Evolutionary conservation across 495 filamentous ascomycete genomes (phyloP).

Genomic region (Xylaria telfairii): DNA sequence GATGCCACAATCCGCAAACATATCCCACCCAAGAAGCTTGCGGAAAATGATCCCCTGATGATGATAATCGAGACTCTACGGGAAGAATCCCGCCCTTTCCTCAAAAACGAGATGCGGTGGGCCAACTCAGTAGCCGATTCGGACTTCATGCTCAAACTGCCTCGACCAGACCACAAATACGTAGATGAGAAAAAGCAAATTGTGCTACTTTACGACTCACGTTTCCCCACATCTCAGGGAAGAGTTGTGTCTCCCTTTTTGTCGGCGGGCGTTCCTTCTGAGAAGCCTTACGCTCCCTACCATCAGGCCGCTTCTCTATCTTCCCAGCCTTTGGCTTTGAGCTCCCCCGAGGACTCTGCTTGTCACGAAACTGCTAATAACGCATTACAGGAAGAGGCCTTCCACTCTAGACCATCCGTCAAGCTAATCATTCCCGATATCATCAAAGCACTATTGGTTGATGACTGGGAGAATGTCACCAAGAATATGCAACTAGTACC

Average conservation of each 20-base stretch:
- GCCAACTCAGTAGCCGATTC: not conserved
- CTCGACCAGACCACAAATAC: constrained; percentile 35
- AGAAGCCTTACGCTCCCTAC: constrained; percentile 25
- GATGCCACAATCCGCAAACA: not conserved
- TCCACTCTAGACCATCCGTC: constrained; percentile 78
- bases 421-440: constrained; percentile 83
- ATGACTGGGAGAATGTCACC: constrained; percentile 98
- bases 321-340: not conserved
- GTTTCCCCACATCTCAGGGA: constrained; percentile 19
- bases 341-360: not conserved
- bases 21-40: not conserved
- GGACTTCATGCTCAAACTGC: constrained; percentile 36
- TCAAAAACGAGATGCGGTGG: constrained; percentile 17
- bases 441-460: constrained; percentile 87
- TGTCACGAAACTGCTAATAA: constrained; percentile 32
- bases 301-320: not conserved
- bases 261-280: constrained; percentile 39
- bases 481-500: constrained; percentile 88
- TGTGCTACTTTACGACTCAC: constrained; percentile 10
- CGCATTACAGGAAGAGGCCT: constrained; percentile 76
- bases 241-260: constrained; percentile 24
- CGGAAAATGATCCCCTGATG: not conserved
- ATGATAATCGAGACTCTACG: not conserved
- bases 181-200: constrained; percentile 9
- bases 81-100: not conserved